A percentile compares a stretch with the other conserved stretches of the same genome.
Conservation (phyloP, 208 protist genomes). For the Entamoeba invadens region DNA sequence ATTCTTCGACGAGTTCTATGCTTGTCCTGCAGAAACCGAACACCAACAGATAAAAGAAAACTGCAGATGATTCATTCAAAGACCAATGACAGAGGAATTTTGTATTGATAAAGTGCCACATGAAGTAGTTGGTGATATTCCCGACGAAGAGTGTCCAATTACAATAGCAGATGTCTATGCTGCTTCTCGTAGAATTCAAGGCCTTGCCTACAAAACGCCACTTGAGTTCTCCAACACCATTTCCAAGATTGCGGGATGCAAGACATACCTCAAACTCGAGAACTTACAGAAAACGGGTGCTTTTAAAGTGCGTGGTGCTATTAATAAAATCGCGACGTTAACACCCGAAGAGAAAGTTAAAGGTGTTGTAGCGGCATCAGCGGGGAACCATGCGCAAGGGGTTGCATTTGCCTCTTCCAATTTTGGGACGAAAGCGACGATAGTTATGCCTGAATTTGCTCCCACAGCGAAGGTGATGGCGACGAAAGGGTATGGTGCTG, state of each 20-base stretch:
- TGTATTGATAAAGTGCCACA: not conserved
- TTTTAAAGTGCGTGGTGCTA: slow-evolving; percentile 13
- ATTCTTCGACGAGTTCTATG: too few species aligned
- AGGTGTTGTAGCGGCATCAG: slow-evolving; percentile 8
- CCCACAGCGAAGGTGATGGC: not conserved
- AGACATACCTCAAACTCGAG: not conserved
- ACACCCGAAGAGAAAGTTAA: not conserved
- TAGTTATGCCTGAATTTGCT: slow-evolving; percentile 6
- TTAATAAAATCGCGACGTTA: not conserved
- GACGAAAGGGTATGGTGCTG: not conserved
- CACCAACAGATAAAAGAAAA: too few species aligned
- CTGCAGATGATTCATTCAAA: too few species aligned
- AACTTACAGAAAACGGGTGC: slow-evolving; percentile 13
- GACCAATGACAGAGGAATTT: too few species aligned
- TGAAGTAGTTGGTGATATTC: not conserved
- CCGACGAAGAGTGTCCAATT: not conserved
- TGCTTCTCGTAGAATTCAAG: not conserved
- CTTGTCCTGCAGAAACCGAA: too few species aligned
- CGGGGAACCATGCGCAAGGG: slow-evolving; percentile 19
- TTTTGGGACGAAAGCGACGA: not conserved
- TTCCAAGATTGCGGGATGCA: not conserved
- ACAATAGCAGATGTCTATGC: not conserved
- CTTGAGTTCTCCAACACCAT: not conserved
- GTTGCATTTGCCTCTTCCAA: not conserved
- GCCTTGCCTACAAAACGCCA: not conserved